These are phyloP conservation scores for Cryphonectria radicalis DNA, from an alignment of 2,329 filamentous ascomycete genomes.

Conservation along the genomic window DNA sequence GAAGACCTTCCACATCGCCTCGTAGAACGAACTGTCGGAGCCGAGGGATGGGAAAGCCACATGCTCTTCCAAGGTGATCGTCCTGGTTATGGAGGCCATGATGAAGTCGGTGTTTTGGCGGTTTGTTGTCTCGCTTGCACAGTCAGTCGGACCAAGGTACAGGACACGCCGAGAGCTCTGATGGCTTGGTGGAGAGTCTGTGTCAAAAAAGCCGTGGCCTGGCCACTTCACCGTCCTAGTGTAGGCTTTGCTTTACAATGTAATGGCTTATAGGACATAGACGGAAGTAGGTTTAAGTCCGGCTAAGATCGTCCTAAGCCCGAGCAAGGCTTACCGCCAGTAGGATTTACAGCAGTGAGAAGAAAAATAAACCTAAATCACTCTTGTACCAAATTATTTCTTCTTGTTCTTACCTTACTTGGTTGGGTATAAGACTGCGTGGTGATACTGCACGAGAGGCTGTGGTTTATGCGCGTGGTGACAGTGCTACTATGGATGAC, in stretches of 20 bases:
- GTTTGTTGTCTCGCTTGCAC: not conserved
- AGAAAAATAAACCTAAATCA: too few relatives aligned
- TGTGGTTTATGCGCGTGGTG: too few relatives aligned
- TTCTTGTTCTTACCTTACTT: too few relatives aligned
- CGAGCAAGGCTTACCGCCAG: not conserved
- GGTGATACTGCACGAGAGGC: too few relatives aligned
- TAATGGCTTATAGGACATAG: not conserved
- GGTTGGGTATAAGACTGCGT: too few relatives aligned
- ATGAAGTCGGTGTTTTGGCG: not conserved
- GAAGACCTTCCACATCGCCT: slow-evolving; percentile 32
- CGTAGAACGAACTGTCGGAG: slow-evolving; percentile 14
- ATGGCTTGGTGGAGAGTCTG: not conserved
- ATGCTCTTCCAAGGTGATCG: slow-evolving; percentile 47
- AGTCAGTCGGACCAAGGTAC: not conserved
- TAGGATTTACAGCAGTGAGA: not conserved
- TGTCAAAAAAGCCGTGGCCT: not conserved
- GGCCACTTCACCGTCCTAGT: not conserved
- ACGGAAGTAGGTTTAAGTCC: slow-evolving; percentile 1
- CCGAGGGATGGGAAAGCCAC: slow-evolving; percentile 34
- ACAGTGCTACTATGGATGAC: not conserved
- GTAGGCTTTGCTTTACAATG: not conserved
- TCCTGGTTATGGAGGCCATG: not conserved
- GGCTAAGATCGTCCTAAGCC: not conserved
- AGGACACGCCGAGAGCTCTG: not conserved
- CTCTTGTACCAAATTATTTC: too few relatives aligned